These are phyloP conservation scores for Komagataella ulmi DNA, from an alignment of 805 yeast species.

Conservation along the genomic window DNA sequence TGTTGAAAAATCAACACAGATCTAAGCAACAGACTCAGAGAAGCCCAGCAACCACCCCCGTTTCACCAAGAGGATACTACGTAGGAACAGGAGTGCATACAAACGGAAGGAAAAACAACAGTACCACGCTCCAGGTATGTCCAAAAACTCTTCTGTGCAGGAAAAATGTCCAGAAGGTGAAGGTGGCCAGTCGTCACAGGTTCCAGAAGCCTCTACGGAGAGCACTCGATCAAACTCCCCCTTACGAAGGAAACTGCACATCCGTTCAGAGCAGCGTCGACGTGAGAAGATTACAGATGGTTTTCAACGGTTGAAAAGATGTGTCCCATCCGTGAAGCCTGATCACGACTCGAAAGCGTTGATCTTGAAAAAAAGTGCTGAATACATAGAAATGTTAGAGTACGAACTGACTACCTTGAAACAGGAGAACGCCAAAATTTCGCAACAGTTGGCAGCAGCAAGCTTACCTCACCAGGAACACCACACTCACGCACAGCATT, in stretches of 20 bases:
- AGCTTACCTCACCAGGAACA: not conserved
- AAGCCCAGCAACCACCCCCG: not conserved
- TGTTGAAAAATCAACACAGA: not conserved
- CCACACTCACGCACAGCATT: not conserved
- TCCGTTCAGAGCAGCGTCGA: conserved; percentile 30
- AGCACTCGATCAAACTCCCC: conserved; percentile 1
- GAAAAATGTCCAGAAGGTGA: not conserved
- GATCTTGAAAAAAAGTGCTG: conserved; percentile 26
- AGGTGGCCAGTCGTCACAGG: not conserved
- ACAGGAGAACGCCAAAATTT: conserved; percentile 8
- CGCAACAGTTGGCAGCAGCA: conserved; percentile 5
- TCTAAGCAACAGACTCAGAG: not conserved
- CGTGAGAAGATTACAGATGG: conserved; percentile 33
- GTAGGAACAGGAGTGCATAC: not conserved
- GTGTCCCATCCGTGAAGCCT: conserved; percentile 26
- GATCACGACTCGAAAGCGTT: conserved; percentile 32
- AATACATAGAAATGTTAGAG: conserved; percentile 25
- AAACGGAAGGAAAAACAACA: not conserved
- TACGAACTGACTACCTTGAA: conserved; percentile 12
- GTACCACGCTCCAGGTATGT: not conserved
- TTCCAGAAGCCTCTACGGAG: not conserved
- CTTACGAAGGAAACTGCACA: conserved; percentile 23
- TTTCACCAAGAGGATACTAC: not conserved
- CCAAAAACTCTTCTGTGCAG: not conserved
- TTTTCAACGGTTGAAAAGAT: conserved; percentile 21